A percentile compares a stretch with the other conserved stretches of the same genome.
phyloP scores from a whole-genome alignment of 179 eudicot genomes.

The Corrigiola litoralis region DNA sequence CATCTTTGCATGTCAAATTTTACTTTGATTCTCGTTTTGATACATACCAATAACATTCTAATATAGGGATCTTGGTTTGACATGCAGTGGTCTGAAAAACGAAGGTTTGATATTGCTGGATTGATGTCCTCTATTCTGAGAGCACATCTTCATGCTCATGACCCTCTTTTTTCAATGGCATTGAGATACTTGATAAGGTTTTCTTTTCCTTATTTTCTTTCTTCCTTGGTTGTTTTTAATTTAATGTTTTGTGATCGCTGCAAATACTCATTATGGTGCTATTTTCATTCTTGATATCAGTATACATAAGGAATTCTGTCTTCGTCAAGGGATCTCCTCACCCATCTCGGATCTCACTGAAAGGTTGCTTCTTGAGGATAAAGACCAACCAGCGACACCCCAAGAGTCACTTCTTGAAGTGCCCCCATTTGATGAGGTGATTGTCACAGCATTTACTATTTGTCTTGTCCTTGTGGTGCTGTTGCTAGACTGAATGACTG shows the following conservation, averaged over 20 bases:
- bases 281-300: slow-evolving; percentile 30
- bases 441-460: background rate
- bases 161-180: slow-evolving; percentile 75
- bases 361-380: slow-evolving; percentile 91
- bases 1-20: background rate
- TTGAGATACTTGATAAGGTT: slow-evolving; percentile 92
- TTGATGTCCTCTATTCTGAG: slow-evolving; percentile 67
- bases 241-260: background rate
- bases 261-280: slow-evolving; percentile 6
- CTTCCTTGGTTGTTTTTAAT: background rate
- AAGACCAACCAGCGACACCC: slow-evolving; percentile 74
- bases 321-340: slow-evolving; percentile 77
- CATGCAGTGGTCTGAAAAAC: slow-evolving; percentile 83
- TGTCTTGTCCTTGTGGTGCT: background rate
- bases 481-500: background rate
- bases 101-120: slow-evolving; percentile 88
- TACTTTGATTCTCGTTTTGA: background rate
- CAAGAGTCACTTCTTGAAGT: slow-evolving; percentile 70
- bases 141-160: slow-evolving; percentile 87
- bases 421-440: slow-evolving; percentile 93
- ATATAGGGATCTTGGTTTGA: background rate
- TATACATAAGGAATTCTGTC: slow-evolving; percentile 88
- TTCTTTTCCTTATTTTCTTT: background rate
- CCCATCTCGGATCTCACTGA: slow-evolving; percentile 88
- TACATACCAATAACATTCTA: background rate